These are phyloP conservation scores for Naematelia encephala DNA, from an alignment of 768 basidiomycete genomes.

Conservation along the genomic window DNA sequence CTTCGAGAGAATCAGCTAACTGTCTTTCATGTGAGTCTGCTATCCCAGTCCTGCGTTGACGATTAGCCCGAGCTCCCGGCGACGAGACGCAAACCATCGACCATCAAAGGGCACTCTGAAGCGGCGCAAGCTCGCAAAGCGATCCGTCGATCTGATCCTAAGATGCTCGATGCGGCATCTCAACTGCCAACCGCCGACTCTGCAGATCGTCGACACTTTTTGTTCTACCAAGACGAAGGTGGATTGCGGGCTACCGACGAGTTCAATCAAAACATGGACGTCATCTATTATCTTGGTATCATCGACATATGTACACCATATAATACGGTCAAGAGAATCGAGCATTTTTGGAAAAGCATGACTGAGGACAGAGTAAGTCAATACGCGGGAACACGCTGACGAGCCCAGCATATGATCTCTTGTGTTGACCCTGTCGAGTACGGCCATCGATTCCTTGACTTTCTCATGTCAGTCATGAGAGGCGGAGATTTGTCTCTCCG, in stretches of 20 bases:
- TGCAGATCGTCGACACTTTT: slow-evolving; percentile 65
- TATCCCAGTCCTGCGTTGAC: background rate
- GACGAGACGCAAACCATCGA: slow-evolving; percentile 62
- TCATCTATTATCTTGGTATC: slow-evolving; percentile 89
- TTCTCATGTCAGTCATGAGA: slow-evolving; percentile 50
- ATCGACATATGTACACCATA: slow-evolving; percentile 98
- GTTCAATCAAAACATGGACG: slow-evolving; percentile 65
- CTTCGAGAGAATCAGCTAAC: slow-evolving; percentile 83
- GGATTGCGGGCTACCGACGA: slow-evolving; percentile 89
- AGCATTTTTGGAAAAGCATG: slow-evolving; percentile 90
- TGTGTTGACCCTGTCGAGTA: slow-evolving; percentile 86
- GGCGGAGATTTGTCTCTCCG: slow-evolving; percentile 38
- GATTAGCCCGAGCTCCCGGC: slow-evolving; percentile 3
- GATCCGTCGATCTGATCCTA: slow-evolving; percentile 76
- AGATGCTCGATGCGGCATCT: slow-evolving; percentile 63
- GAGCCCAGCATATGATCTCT: slow-evolving; percentile 85
- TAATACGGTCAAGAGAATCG: slow-evolving; percentile 67
- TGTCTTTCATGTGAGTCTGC: slow-evolving; percentile 74
- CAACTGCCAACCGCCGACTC: slow-evolving; percentile 58
- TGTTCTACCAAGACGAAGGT: slow-evolving; percentile 97
- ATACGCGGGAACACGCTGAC: background rate
- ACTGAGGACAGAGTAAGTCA: slow-evolving; percentile 75
- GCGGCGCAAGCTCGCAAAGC: slow-evolving; percentile 81
- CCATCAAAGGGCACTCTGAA: slow-evolving; percentile 63
- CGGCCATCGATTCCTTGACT: slow-evolving; percentile 68